Evolutionary conservation across 257 asterid species (phyloP).

Genomic region (Scutellaria barbata): DNA sequence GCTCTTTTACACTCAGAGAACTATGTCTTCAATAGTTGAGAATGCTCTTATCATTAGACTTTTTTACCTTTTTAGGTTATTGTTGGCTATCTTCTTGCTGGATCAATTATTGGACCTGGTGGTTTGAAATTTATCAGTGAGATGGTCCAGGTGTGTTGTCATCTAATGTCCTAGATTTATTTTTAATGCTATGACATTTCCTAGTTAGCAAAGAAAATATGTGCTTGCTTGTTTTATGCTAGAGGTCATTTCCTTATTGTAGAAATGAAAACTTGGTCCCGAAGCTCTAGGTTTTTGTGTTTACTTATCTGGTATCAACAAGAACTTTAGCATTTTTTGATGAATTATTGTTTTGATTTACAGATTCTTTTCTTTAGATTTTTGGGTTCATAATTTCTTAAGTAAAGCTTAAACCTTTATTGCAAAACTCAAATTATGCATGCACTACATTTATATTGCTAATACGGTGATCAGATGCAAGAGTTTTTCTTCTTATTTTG

Average conservation of each 20-base stretch:
- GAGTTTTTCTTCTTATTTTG: not conserved
- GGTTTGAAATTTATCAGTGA: slow-evolving; percentile 88
- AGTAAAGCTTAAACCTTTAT: not conserved
- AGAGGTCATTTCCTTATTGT: slow-evolving; percentile 16
- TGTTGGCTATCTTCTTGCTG: slow-evolving; percentile 96
- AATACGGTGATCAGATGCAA: no score
- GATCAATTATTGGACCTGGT: slow-evolving; percentile 96
- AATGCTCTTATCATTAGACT: slow-evolving; percentile 29
- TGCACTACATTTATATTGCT: no score
- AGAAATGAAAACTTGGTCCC: slow-evolving; percentile 23
- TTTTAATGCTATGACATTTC: slow-evolving; percentile 20
- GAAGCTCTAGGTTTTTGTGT: slow-evolving; percentile 18
- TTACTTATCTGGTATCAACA: slow-evolving; percentile 16
- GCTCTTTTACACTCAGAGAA: slow-evolving; percentile 27
- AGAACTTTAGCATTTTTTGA: not conserved
- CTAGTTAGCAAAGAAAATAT: not conserved
- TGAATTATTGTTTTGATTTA: not conserved
- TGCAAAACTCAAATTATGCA: slow-evolving; percentile 9
- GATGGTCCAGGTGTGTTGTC: slow-evolving; percentile 83
- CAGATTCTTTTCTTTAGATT: not conserved
- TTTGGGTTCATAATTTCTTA: not conserved
- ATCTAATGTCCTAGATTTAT: slow-evolving; percentile 26
- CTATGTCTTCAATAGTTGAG: slow-evolving; percentile 26
- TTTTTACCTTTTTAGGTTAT: slow-evolving; percentile 59
- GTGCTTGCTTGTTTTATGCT: slow-evolving; percentile 27